These are phyloP conservation scores for Cyclostephanos tholiformis DNA, from an alignment of 108 stramenopile genomes.

Conservation along the genomic window DNA sequence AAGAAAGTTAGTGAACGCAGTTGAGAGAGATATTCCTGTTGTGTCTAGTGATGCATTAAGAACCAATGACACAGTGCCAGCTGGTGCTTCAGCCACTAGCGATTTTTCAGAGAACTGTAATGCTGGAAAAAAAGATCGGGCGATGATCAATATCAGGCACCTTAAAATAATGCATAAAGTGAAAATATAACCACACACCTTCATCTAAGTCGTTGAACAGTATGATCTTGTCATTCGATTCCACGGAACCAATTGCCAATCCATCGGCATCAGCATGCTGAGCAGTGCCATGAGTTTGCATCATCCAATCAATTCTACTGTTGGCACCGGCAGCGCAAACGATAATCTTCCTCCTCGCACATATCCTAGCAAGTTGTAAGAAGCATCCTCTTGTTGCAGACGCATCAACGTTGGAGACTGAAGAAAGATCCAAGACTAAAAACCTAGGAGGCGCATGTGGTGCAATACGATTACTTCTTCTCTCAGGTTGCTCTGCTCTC, in stretches of 20 bases:
- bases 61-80: constrained; percentile 24
- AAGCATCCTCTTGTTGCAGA: constrained; percentile 87
- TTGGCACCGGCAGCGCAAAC: constrained; percentile 76
- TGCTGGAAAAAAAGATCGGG: constrained; percentile 45
- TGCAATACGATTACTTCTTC: constrained; percentile 5
- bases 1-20: constrained; percentile 52
- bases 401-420: constrained; percentile 76
- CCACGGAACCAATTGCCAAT: constrained; percentile 20
- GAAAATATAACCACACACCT: background rate
- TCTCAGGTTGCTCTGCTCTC: background rate
- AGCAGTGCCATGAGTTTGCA: constrained; percentile 78
- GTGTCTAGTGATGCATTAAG: constrained; percentile 12
- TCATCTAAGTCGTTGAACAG: constrained; percentile 47
- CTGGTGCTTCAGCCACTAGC: constrained; percentile 52
- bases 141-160: background rate
- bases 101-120: constrained; percentile 76
- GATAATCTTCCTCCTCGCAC: constrained; percentile 58
- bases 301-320: constrained; percentile 81
- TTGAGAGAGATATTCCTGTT: constrained; percentile 41
- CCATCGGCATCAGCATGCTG: constrained; percentile 57
- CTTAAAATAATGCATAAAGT: constrained; percentile 11
- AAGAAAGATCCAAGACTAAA: constrained; percentile 74
- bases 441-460: constrained; percentile 54
- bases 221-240: constrained; percentile 37
- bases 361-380: constrained; percentile 79